phyloP scores from a whole-genome alignment of 1,284 basidiomycete species.

The Volvariella volvacea region DNA sequence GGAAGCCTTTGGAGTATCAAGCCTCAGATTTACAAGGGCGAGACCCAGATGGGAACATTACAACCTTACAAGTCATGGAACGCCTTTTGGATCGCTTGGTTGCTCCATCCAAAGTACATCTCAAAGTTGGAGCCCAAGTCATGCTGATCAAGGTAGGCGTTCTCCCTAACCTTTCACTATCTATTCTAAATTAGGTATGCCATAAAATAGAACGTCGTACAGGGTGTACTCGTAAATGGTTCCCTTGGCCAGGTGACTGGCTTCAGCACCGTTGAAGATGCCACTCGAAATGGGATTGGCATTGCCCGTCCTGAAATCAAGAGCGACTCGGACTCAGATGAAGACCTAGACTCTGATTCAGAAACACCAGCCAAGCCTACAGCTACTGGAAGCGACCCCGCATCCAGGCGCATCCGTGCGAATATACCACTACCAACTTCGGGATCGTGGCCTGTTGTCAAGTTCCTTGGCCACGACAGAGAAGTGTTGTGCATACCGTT shows the following conservation, averaged over 20 bases:
- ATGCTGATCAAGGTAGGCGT: constrained; percentile 61
- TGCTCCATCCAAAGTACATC: constrained; percentile 21
- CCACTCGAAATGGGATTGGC: constrained; percentile 19
- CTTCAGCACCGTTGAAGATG: constrained; percentile 39
- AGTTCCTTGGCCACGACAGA: constrained; percentile 26
- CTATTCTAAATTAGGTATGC: background rate
- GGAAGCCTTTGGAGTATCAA: constrained; percentile 28
- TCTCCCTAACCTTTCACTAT: background rate
- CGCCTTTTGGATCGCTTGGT: constrained; percentile 29
- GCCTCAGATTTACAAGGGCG: constrained; percentile 24
- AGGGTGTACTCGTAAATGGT: constrained; percentile 84
- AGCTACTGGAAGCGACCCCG: too few species aligned
- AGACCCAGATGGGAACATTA: constrained; percentile 22
- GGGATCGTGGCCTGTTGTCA: constrained; percentile 47
- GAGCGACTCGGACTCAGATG: too few species aligned
- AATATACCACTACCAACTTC: constrained; percentile 10
- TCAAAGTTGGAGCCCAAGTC: constrained; percentile 54
- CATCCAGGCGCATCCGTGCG: too few species aligned
- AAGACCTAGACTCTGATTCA: too few species aligned
- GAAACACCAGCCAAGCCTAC: background rate
- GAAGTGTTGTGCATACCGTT: constrained; percentile 41
- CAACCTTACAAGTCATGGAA: constrained; percentile 19
- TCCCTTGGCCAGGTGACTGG: constrained; percentile 68
- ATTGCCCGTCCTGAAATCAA: constrained; percentile 12
- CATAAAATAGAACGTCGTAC: constrained; percentile 39